Base-by-base conservation (phyloP, 225 moss, liverwort and hornwort genomes). In the Climacium dendroides region DNA sequence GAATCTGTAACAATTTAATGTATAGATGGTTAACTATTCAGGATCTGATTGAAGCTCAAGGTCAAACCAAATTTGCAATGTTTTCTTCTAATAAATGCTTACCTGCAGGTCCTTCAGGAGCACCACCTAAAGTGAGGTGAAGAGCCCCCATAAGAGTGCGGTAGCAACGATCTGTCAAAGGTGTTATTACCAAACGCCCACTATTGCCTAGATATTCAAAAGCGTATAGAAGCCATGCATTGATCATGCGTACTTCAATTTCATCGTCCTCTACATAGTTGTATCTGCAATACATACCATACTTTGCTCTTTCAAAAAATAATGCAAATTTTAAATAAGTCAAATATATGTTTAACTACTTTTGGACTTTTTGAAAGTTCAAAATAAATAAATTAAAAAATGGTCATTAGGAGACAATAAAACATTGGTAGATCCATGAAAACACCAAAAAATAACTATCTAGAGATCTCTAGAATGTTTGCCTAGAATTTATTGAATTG, bases 41-140 rank as follows among this genome's bases (percentile, higher is more conserved):
- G 15, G 50, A 50, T 15, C 15, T 50, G 15, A 50, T 50, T 15
- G 50, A 50, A 74, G 28, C 19, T 61, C 2, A 60, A 18, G 10
- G 58, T 19, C 2, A 16, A 17, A 64, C 10, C 16, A 50, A 52
- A 30, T 22, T 6, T 28, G 1, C 30, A 43, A 67, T 1, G 1
- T 24, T 59, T 61, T n/a, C 5, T 13, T 48, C 1, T 1, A 47
- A 28, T 63, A 30, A 63, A 63, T 47, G 5, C 6, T 43, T 85
- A 96, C 96, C 96, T 81, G 96, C 95, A 85, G 96, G 96, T 77
- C 96, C 96, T 94, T 96, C 96, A 22, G 95, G 96, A 89, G 96
- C 96, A 6, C 96, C 96, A 79, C 96, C 96, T 61, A 96, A 87
- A 64, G 95, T 96, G 19, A 96, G 89, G 72, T 96, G 96, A 87